Percentiles rank a stretch among this genome's conserved stretches.
Evolutionary conservation across 2,329 filamentous ascomycete species (phyloP).

Genomic region (Aspergillus thermomutatus): DNA sequence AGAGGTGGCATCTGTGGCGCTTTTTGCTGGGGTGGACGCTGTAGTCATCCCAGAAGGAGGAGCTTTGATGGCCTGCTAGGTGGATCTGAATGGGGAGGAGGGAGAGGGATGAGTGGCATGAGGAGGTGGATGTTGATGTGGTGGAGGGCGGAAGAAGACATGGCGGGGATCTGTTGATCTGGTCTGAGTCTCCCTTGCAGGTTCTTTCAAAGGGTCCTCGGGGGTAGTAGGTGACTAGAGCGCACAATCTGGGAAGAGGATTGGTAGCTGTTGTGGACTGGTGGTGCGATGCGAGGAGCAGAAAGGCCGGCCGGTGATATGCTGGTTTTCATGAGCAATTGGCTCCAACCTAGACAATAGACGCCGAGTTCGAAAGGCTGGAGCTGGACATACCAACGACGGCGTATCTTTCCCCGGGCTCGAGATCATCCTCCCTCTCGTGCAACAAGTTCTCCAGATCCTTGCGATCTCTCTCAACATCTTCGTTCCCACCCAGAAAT

Average conservation of each 20-base stretch:
- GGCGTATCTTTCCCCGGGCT: slow-evolving; percentile 55
- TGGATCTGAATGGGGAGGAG: slow-evolving; percentile 52
- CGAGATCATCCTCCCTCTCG: slow-evolving; percentile 50
- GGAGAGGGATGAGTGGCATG: slow-evolving; percentile 21
- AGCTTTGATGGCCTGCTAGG: slow-evolving; percentile 47
- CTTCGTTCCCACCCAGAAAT: slow-evolving; percentile 26
- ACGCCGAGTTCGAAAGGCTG: no score
- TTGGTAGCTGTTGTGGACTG: slow-evolving; percentile 46
- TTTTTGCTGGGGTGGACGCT: slow-evolving; percentile 25
- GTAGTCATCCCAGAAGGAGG: slow-evolving; percentile 29
- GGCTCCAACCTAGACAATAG: background rate
- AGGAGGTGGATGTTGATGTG: slow-evolving; percentile 30
- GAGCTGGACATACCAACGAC: slow-evolving; percentile 51
- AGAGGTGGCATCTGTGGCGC: slow-evolving; percentile 37
- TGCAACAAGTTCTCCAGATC: slow-evolving; percentile 48
- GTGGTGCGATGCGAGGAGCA: slow-evolving; percentile 48
- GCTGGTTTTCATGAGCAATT: slow-evolving; percentile 37
- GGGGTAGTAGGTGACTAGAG: slow-evolving; percentile 59
- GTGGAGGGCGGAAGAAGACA: slow-evolving; percentile 20
- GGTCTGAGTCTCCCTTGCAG: background rate
- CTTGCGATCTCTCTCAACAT: slow-evolving; percentile 48
- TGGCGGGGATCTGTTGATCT: slow-evolving; percentile 26
- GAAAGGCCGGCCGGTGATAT: slow-evolving; percentile 56
- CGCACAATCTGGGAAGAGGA: slow-evolving; percentile 55
- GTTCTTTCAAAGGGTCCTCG: slow-evolving; percentile 2